phyloP scores from a whole-genome alignment of 2,329 filamentous ascomycete species.

The Penicillium sp. region DNA sequence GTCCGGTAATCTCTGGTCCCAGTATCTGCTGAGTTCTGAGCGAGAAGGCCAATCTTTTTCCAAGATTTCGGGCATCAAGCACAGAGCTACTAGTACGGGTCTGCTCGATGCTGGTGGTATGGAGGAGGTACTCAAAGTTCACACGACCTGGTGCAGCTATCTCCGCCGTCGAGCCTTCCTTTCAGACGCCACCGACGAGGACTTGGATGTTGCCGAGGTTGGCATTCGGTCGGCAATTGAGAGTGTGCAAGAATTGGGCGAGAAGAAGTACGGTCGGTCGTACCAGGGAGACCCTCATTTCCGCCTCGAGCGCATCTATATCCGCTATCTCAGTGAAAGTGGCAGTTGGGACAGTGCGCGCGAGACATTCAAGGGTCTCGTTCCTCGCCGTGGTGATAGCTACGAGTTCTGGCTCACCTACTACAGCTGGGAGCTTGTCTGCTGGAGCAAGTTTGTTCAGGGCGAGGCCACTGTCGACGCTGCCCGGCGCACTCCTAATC shows the following conservation, averaged over 20 bases:
- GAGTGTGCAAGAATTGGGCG: conserved; percentile 75
- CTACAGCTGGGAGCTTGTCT: conserved; percentile 87
- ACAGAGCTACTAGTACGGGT: conserved; percentile 83
- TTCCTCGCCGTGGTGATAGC: conserved; percentile 69
- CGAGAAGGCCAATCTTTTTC: conserved; percentile 73
- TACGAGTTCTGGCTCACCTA: conserved; percentile 94
- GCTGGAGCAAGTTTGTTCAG: conserved; percentile 61
- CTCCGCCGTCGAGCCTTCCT: conserved; percentile 82
- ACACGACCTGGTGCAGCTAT: conserved; percentile 93
- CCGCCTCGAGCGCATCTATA: conserved; percentile 85
- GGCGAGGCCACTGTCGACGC: conserved; percentile 55
- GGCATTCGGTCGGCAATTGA: conserved; percentile 84
- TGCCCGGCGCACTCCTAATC: conserved; percentile 62
- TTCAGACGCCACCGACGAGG: conserved; percentile 73
- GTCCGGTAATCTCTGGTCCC: conserved; percentile 88
- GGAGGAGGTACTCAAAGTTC: conserved; percentile 85
- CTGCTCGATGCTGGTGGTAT: conserved; percentile 83
- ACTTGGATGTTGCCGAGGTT: conserved; percentile 85
- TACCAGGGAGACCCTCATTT: conserved; percentile 88
- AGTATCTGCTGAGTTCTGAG: conserved; percentile 83
- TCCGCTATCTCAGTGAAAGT: conserved; percentile 87
- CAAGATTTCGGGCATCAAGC: conserved; percentile 86
- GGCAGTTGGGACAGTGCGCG: conserved; percentile 76
- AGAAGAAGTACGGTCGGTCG: conserved; percentile 71
- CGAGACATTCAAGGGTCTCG: conserved; percentile 72